phyloP scores from a whole-genome alignment of 2,329 filamentous ascomycete species.

The Aureobasidium leucospermi region DNA sequence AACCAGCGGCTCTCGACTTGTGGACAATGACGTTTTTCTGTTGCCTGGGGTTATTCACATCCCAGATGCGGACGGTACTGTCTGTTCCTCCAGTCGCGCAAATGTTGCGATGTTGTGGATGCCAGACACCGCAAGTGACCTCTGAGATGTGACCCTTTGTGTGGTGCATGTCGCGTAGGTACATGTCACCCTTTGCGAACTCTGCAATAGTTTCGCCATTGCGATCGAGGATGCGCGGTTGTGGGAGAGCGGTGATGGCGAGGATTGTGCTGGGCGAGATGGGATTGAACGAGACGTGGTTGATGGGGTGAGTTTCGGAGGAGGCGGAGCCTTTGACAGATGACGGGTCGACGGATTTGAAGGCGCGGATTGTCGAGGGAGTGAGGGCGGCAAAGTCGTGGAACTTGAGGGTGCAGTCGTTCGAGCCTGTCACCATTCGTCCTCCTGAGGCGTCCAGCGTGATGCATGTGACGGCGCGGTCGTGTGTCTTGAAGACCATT shows the following conservation, averaged over 20 bases:
- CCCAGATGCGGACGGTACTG: constrained; percentile 94
- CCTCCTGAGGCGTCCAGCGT: constrained; percentile 80
- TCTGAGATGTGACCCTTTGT: constrained; percentile 96
- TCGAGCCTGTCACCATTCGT: constrained; percentile 81
- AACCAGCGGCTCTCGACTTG: constrained; percentile 83
- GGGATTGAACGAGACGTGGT: constrained; percentile 81
- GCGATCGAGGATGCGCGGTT: constrained; percentile 80
- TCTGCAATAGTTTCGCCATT: constrained; percentile 82
- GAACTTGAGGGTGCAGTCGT: constrained; percentile 83
- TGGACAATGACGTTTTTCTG: constrained; percentile 94
- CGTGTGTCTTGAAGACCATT: constrained; percentile 85
- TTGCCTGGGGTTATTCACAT: constrained; percentile 79
- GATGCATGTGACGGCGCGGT: constrained; percentile 74
- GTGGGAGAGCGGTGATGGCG: constrained; percentile 80
- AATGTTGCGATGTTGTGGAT: constrained; percentile 74
- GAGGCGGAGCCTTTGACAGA: constrained; percentile 59
- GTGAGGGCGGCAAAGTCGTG: constrained; percentile 97
- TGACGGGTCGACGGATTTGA: constrained; percentile 85
- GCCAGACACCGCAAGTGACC: constrained; percentile 83
- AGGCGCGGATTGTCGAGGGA: constrained; percentile 85
- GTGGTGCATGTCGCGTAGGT: constrained; percentile 91
- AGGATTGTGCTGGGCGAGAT: constrained; percentile 72
- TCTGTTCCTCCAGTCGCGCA: constrained; percentile 91
- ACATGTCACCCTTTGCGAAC: constrained; percentile 98
- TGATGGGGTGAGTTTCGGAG: constrained; percentile 78